Base-by-base conservation (phyloP, 1,139 yeast species). In the Saccharomyces hybrid region DNA sequence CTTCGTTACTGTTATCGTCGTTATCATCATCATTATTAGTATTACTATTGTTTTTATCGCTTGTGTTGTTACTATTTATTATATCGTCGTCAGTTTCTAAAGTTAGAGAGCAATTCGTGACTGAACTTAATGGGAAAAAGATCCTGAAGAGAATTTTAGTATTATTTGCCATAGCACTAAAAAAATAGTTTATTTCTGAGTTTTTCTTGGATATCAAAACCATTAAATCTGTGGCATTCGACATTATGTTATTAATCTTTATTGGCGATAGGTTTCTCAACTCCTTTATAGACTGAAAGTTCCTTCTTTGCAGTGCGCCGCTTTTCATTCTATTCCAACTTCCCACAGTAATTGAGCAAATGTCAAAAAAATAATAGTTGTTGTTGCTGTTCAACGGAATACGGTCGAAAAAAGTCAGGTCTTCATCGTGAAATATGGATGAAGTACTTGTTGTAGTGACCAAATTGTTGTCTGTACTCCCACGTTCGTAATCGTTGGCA, bases 311-410 rank as follows among this genome's bases (percentile, higher is more conserved):
- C 56, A 82, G 73, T 55, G 75, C 73, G 0, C 91, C 93, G 46
- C 85, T 77, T 66, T 82, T 82, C 59, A 85, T 78, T 60, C 95
- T 72, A 67, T 86, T 90, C 95, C 95, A 86, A 48, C 84, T 77
- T 0, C 93, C 93, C 27, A 86, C 90, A 1, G 86, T 79, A 23
- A 86, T 74, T 26, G 87, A 82, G 53, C 78, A 74, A 59, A 87
- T 79, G 62, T 86, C 89, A 49, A 86, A 77, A 61, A 84, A 79
- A 64, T 82, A 79, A 68, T 86, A 86, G 61, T 82, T 82, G 52
- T 82, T 86, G 66, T 85, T 86, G 47, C 84, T 70, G 51, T 77
- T 79, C 47, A 83, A 72, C 1, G 86, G 85, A 5, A 79, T 71
- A 47, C 65, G 65, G 54, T 73, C 76, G 56, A 70, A 73, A 47